Evolutionary conservation across 257 asterid species (phyloP).

Genomic region (Jacaranda copaia): DNA sequence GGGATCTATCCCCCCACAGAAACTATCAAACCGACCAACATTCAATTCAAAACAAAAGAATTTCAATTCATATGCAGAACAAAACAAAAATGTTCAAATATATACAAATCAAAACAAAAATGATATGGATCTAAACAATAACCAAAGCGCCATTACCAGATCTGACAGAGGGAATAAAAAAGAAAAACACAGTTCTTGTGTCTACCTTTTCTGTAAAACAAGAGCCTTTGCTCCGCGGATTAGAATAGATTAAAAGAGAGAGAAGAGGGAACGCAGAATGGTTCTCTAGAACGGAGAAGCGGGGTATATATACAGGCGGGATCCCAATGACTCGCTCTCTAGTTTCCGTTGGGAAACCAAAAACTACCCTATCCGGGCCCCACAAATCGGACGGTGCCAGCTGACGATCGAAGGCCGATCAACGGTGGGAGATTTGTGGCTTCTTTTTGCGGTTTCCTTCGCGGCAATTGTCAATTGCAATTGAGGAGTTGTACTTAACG

Average conservation of each 20-base stretch:
- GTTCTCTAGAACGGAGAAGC: slow-evolving; percentile 2
- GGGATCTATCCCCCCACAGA: neutral
- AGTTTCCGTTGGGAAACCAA: neutral
- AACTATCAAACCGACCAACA: neutral
- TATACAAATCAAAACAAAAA: neutral
- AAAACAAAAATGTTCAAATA: neutral
- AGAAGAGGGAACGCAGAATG: slow-evolving; percentile 25
- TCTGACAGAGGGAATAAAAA: slow-evolving; percentile 1
- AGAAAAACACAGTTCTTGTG: neutral
- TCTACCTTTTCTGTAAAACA: slow-evolving; percentile 31
- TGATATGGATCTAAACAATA: slow-evolving; percentile 30
- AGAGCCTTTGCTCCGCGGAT: slow-evolving; percentile 34
- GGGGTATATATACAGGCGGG: slow-evolving; percentile 37
- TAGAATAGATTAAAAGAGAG: neutral
- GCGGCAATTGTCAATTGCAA: neutral
- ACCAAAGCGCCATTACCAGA: slow-evolving; percentile 14
- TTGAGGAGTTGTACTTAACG: slow-evolving; percentile 30
- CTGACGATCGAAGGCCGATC: slow-evolving; percentile 30
- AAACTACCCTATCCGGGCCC: slow-evolving; percentile 34
- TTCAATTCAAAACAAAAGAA: neutral
- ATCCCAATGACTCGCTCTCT: slow-evolving; percentile 40
- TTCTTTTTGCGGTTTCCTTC: no score
- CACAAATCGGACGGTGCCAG: slow-evolving; percentile 26
- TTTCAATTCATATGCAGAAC: slow-evolving; percentile 5
- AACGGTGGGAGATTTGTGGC: slow-evolving; percentile 31